Evolutionary conservation across 2,329 filamentous ascomycete species (phyloP).

Genomic region (Hypoxylon sp.): DNA sequence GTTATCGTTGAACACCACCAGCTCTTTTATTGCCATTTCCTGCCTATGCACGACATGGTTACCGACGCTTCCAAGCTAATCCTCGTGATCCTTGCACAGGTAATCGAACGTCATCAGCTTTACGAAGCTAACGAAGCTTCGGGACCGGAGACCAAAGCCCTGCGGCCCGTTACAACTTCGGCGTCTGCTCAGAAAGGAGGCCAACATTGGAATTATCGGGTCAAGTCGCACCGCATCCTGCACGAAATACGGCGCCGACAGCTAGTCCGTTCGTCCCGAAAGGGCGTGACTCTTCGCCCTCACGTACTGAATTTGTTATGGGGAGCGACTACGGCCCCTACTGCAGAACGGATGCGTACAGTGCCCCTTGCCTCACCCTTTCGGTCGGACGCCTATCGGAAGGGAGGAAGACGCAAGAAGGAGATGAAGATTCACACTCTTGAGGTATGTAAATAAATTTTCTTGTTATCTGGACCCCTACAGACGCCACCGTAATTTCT

Average conservation of each 20-base stretch:
- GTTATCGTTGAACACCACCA: slow-evolving; percentile 37
- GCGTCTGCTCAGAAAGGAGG: slow-evolving; percentile 23
- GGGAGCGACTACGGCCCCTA: slow-evolving; percentile 27
- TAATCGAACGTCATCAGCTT: slow-evolving; percentile 30
- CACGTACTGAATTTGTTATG: slow-evolving; percentile 25
- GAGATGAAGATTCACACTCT: slow-evolving; percentile 13
- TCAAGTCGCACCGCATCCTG: slow-evolving; percentile 45
- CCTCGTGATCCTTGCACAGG: slow-evolving; percentile 26
- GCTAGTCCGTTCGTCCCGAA: slow-evolving; percentile 26
- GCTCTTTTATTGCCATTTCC: slow-evolving; percentile 22
- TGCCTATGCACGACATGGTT: slow-evolving; percentile 30
- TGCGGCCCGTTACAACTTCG: slow-evolving; percentile 24
- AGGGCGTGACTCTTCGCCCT: slow-evolving; percentile 27
- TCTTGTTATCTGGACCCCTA: slow-evolving; percentile 27
- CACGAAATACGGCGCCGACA: slow-evolving; percentile 36
- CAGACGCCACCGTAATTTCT: slow-evolving; percentile 39
- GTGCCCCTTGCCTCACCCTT: slow-evolving; percentile 28
- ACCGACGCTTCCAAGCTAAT: slow-evolving; percentile 25
- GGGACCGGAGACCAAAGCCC: slow-evolving; percentile 37
- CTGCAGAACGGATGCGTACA: slow-evolving; percentile 33
- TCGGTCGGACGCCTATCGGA: slow-evolving; percentile 39
- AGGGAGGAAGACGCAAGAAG: slow-evolving; percentile 14
- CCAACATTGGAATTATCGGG: slow-evolving; percentile 43
- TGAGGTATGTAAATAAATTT: slow-evolving; percentile 17
- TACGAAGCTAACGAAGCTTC: slow-evolving; percentile 25